phyloP scores from a whole-genome alignment of 2,329 filamentous ascomycete genomes.

The Trichoderma harzianum region DNA sequence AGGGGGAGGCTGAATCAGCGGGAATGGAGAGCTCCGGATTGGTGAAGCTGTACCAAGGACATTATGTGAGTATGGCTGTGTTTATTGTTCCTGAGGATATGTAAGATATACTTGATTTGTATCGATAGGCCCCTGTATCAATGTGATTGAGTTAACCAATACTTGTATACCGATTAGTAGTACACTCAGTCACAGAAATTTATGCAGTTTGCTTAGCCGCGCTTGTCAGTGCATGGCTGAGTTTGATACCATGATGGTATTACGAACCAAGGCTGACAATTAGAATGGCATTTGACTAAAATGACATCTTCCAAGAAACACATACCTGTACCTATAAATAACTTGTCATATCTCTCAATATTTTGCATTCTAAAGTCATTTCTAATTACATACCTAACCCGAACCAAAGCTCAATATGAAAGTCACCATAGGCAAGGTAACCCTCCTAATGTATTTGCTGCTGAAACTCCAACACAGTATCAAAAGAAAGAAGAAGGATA shows the following conservation, averaged over 20 bases:
- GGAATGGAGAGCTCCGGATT: constrained; percentile 5
- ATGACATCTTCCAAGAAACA: neutral
- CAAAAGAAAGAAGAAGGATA: neutral
- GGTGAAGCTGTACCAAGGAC: neutral
- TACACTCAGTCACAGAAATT: neutral
- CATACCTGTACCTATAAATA: neutral
- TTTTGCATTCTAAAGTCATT: neutral
- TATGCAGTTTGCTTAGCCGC: neutral
- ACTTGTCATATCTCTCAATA: neutral
- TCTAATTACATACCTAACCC: neutral
- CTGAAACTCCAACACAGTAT: neutral
- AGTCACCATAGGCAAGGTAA: neutral
- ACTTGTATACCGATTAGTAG: neutral
- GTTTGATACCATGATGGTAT: neutral
- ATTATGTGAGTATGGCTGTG: neutral
- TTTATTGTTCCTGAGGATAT: neutral
- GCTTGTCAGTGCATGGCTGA: neutral
- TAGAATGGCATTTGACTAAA: accelerated
- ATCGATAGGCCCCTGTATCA: neutral
- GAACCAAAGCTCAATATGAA: neutral
- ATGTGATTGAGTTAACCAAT: neutral
- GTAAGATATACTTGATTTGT: neutral
- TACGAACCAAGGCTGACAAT: neutral
- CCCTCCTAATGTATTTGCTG: neutral
- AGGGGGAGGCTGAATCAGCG: constrained; percentile 3